These are phyloP conservation scores for Mallotus nudiflorus DNA, from an alignment of 345 rosid genomes.

Conservation along the genomic window DNA sequence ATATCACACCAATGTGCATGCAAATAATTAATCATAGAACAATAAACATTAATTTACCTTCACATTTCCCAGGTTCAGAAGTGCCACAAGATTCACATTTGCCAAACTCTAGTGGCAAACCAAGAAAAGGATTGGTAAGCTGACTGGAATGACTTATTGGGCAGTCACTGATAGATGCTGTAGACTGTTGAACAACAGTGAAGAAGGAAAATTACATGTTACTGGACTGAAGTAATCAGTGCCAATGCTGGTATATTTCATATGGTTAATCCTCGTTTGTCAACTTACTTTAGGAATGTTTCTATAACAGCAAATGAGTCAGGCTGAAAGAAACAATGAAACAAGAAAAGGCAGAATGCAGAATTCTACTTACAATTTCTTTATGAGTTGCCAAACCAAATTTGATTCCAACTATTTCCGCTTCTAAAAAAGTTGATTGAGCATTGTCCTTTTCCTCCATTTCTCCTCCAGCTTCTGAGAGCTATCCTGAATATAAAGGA, in stretches of 20 bases:
- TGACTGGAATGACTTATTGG: conserved; percentile 75
- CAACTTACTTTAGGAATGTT: neutral
- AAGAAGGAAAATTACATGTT: conserved; percentile 12
- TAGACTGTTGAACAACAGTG: conserved; percentile 34
- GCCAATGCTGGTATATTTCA: neutral
- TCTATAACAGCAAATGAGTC: neutral
- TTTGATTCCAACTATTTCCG: conserved; percentile 61
- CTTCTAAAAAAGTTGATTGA: conserved; percentile 47
- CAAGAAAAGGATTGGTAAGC: conserved; percentile 79
- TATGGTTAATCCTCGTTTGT: no score
- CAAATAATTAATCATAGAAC: neutral
- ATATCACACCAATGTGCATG: neutral
- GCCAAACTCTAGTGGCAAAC: conserved; percentile 88
- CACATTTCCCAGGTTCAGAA: conserved; percentile 77
- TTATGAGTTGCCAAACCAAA: conserved; percentile 67
- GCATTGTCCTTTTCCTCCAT: conserved; percentile 60
- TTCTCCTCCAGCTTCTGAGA: conserved; percentile 21
- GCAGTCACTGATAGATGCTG: conserved; percentile 70
- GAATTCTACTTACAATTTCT: conserved; percentile 67
- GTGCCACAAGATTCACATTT: conserved; percentile 94
- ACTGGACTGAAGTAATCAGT: neutral
- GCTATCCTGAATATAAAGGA: neutral
- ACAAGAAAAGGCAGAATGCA: neutral
- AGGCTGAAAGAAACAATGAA: neutral
- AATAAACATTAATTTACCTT: conserved; percentile 48